Evolutionary conservation across 768 basidiomycete genomes (phyloP).

Genomic region (Suillus weaverae): DNA sequence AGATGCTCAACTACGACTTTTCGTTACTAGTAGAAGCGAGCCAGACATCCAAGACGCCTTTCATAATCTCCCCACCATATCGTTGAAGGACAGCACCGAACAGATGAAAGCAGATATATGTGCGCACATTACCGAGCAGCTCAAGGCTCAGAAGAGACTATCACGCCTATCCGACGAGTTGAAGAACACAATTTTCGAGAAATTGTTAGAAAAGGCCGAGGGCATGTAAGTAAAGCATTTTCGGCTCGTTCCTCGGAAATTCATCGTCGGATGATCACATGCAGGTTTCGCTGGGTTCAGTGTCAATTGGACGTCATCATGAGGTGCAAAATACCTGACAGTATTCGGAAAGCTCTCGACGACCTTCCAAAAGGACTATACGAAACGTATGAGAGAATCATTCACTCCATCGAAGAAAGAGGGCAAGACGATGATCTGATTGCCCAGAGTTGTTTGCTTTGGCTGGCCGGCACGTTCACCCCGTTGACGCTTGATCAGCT

Average conservation of each 20-base stretch:
- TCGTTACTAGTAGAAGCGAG: conserved; percentile 6
- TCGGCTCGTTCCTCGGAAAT: background rate
- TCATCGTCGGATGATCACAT: background rate
- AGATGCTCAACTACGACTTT: conserved; percentile 5
- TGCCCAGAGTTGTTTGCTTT: background rate
- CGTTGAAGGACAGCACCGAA: background rate
- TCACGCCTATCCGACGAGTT: background rate
- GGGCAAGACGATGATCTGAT: background rate
- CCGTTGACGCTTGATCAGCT: conserved; percentile 1
- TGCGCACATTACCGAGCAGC: background rate
- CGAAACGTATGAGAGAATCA: conserved; percentile 24
- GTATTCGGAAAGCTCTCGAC: too few relatives aligned
- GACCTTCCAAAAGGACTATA: conserved; percentile 19
- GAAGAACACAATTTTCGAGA: background rate
- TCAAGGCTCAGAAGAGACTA: background rate
- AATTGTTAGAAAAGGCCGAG: conserved; percentile 5
- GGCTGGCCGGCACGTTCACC: background rate
- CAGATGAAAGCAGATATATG: conserved; percentile 1
- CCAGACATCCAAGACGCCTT: background rate
- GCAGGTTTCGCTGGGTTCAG: conserved; percentile 13
- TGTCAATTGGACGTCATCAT: conserved; percentile 2
- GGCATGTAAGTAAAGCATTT: conserved; percentile 3
- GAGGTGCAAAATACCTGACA: background rate
- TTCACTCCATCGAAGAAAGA: conserved; percentile 9
- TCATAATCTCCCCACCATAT: background rate